Evolutionary conservation across 2,329 filamentous ascomycete genomes (phyloP), one percentile per base, ranked within the genome.

Genomic region (Neopestalotiopsis sp.): DNA sequence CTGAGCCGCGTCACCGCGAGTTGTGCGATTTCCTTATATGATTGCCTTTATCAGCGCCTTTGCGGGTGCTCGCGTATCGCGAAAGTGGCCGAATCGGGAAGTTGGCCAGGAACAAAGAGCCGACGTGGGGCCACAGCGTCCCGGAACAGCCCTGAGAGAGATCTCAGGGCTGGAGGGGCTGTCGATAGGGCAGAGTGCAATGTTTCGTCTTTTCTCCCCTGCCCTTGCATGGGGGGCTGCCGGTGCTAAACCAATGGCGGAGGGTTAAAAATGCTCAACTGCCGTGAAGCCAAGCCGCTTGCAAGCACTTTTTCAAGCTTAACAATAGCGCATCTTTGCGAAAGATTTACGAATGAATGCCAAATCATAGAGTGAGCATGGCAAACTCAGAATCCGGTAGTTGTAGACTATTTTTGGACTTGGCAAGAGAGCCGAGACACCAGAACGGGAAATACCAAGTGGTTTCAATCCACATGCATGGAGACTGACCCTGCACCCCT

Each of bases 321-420:
- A 7, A 10, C 14, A 20, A 2, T 20, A 20, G n/a, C n/a, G 4
- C 2, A 9, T 52, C n/a, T 52, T 20, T 12, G 24, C n/a, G n/a
- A 52, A 20, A 9, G n/a, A 7, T 3, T 10, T 3, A 10, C 1
- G 9, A 4, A 3, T 52, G 45, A n/a, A 52, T 10, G 10, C 45
- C n/a, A 52, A 9, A n/a, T 17, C 9, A 24, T 24, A n/a, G 14
- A 12, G 20, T 4, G 6, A 17, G 9, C 5, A 14, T 3, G 45
- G 3, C 17, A 24, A n/a, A 52, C 17, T 52, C 7, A 24, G 14
- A 52, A 52, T 17, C n/a, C 45, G 45, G 45, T 24, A 52, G 45
- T 52, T 52, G 45, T n/a, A n/a, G 17, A 52, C 45, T 52, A 52
- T 52, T 52, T 52, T 52, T 52, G 45, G 45, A 52, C 45, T 52